Evolutionary conservation across 441 rosid species (phyloP).

Genomic region (Raphanus hybrid): DNA sequence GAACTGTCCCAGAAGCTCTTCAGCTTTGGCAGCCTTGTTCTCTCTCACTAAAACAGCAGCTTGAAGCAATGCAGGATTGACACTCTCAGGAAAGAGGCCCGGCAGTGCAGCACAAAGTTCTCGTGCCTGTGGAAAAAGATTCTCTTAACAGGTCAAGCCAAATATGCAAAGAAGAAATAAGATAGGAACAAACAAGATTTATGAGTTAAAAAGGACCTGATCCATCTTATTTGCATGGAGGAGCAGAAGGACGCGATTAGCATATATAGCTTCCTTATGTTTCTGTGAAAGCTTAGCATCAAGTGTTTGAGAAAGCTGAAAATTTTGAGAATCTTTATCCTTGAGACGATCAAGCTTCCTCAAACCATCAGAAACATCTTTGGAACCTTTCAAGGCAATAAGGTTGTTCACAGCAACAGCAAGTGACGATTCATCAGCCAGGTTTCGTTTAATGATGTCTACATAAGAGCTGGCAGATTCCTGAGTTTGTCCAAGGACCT

Average conservation of each 20-base stretch:
- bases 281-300: slow-evolving; percentile 76
- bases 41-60: slow-evolving; percentile 84
- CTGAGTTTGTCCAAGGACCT: slow-evolving; percentile 70
- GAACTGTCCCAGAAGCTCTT: slow-evolving; percentile 72
- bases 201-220: slow-evolving; percentile 48
- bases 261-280: slow-evolving; percentile 77
- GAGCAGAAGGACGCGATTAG: slow-evolving; percentile 79
- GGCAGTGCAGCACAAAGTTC: slow-evolving; percentile 72
- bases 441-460: slow-evolving; percentile 64
- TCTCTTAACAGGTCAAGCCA: slow-evolving; percentile 6
- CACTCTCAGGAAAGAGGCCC: slow-evolving; percentile 63
- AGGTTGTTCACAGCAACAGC: slow-evolving; percentile 90
- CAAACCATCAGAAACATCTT: slow-evolving; percentile 77
- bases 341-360: slow-evolving; percentile 85
- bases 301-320: slow-evolving; percentile 71
- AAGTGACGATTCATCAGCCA: slow-evolving; percentile 78
- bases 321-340: slow-evolving; percentile 64
- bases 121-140: slow-evolving; percentile 64
- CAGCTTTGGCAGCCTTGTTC: slow-evolving; percentile 49
- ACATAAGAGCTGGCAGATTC: slow-evolving; percentile 70
- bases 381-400: slow-evolving; percentile 76
- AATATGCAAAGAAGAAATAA: slow-evolving; percentile 7
- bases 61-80: slow-evolving; percentile 76
- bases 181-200: slow-evolving; percentile 27
- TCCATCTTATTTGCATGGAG: slow-evolving; percentile 89